A percentile compares a stretch with the other conserved stretches of the same genome.
Evolutionary conservation across 2,329 filamentous ascomycete genomes (phyloP).

Genomic region (Diaporthe nobilis): DNA sequence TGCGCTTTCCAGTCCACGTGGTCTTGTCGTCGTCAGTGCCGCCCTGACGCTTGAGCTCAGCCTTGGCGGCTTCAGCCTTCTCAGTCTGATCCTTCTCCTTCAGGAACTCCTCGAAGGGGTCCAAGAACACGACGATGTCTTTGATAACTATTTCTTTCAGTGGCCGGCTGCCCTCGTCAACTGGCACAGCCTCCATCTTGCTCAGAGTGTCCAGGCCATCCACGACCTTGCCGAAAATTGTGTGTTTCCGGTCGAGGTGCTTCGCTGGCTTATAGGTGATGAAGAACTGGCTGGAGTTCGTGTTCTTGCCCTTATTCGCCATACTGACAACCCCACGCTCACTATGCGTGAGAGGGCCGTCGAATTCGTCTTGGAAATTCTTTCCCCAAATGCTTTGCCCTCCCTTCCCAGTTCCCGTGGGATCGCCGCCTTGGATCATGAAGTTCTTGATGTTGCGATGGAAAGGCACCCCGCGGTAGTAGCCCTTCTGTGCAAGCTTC

Average conservation of each 20-base stretch:
- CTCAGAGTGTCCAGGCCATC: slow-evolving; percentile 80
- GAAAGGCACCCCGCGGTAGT: slow-evolving; percentile 87
- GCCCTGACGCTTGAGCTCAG: slow-evolving; percentile 74
- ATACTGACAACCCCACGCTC: slow-evolving; percentile 86
- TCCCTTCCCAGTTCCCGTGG: slow-evolving; percentile 91
- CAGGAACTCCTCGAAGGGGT: slow-evolving; percentile 95
- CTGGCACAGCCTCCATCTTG: slow-evolving; percentile 82
- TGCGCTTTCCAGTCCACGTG: slow-evolving; percentile 96
- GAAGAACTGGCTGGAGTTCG: slow-evolving; percentile 96
- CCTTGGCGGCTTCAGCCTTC: slow-evolving; percentile 67
- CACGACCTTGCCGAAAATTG: slow-evolving; percentile 92
- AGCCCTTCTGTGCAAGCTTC: slow-evolving; percentile 87
- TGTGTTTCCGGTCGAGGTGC: slow-evolving; percentile 95
- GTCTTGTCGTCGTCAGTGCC: slow-evolving; percentile 89
- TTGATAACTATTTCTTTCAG: slow-evolving; percentile 84
- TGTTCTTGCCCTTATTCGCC: slow-evolving; percentile 99
- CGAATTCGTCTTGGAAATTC: slow-evolving; percentile 93
- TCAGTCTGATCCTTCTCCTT: slow-evolving; percentile 79
- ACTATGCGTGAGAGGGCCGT: slow-evolving; percentile 89
- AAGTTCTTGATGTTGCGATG: slow-evolving; percentile 96
- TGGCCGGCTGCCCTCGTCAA: slow-evolving; percentile 82
- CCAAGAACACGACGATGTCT: slow-evolving; percentile 88
- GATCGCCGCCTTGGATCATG: slow-evolving; percentile 98
- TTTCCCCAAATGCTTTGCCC: slow-evolving; percentile 94
- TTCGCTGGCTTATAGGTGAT: slow-evolving; percentile 88